Base-by-base conservation (phyloP, 805 yeast species). In the Cyberlindnera amylophila region DNA sequence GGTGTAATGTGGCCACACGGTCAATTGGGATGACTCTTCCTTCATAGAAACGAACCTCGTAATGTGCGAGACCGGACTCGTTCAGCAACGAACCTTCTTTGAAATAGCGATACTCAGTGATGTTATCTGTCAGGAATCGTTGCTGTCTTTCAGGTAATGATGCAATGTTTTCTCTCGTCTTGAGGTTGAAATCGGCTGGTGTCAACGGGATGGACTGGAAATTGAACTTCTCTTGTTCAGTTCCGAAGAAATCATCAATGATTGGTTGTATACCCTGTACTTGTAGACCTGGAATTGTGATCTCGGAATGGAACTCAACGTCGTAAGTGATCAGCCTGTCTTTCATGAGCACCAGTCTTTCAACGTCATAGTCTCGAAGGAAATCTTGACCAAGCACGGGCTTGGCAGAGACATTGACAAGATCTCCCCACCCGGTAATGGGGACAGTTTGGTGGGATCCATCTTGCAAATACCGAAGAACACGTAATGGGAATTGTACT, bases 41-140 rank as follows among this genome's bases (percentile, higher is more conserved):
- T 14, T 53, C 44, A 15, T 38, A 55, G 42, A 57, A 57, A 3
- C 57, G 34, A 0, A 55, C 34, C 14, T 57, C 61, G 32, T 57
- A 57, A 40, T 57, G 61, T 1, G 60, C 47, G 12, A 55, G 37
- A 1, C 58, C 58, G n/a, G 41, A 13, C 4, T 36, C 29, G 4
- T 39, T 34, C 16, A 57, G 24, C 2, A 57, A 31, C 2, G 53
- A 47, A 1, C 57, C 60, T 32, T 55, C 60, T 42, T 57, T 55
- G 36, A 52, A 57, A 29, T 57, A 54, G 17, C 57, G 40, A 36
- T 46, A 47, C 18, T 50, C 54, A 8, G 35, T 38, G 2, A 40
- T 39, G 3, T 35, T 12, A 5, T 36, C 29, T 1, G 24, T 12
- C 3, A 39, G 24, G 21, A 32, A 40, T 4, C 37, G 33, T 15